Percentiles rank a stretch among this genome's conserved stretches.
Evolutionary conservation across 2,329 filamentous ascomycete genomes (phyloP).

Genomic region (Monosporascus ibericus): DNA sequence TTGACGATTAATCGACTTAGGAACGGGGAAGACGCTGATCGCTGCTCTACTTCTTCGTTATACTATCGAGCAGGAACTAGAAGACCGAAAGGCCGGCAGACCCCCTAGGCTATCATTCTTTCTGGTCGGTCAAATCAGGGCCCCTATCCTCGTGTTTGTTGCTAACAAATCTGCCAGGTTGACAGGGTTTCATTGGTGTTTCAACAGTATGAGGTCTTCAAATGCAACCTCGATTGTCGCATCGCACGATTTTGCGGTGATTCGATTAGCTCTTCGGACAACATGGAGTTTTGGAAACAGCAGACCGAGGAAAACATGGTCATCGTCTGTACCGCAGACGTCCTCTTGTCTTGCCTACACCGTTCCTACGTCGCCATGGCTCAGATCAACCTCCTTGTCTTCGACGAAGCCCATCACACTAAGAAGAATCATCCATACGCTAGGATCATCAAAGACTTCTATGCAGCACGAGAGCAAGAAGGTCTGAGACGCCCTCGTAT

Average conservation of each 20-base stretch:
- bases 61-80: conserved; percentile 70
- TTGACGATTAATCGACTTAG: conserved; percentile 31
- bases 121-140: conserved; percentile 45
- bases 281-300: conserved; percentile 43
- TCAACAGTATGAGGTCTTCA: conserved; percentile 80
- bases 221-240: conserved; percentile 71
- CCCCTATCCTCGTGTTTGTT: background rate
- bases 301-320: conserved; percentile 64
- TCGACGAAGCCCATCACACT: conserved; percentile 93
- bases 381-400: conserved; percentile 83
- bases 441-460: conserved; percentile 83
- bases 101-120: conserved; percentile 72
- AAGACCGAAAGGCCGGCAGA: conserved; percentile 56
- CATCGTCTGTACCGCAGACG: conserved; percentile 87
- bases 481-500: conserved; percentile 59
- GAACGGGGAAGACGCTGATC: conserved; percentile 94
- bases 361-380: conserved; percentile 75
- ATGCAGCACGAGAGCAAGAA: conserved; percentile 43
- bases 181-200: conserved; percentile 86
- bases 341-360: conserved; percentile 71
- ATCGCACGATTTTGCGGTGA: conserved; percentile 71
- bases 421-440: conserved; percentile 93
- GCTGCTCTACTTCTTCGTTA: conserved; percentile 78
- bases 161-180: conserved; percentile 41
- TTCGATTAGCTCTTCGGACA: conserved; percentile 42